Base-by-base conservation (phyloP, 768 basidiomycete genomes). In the Pseudohyphozyma bogoriensis region DNA sequence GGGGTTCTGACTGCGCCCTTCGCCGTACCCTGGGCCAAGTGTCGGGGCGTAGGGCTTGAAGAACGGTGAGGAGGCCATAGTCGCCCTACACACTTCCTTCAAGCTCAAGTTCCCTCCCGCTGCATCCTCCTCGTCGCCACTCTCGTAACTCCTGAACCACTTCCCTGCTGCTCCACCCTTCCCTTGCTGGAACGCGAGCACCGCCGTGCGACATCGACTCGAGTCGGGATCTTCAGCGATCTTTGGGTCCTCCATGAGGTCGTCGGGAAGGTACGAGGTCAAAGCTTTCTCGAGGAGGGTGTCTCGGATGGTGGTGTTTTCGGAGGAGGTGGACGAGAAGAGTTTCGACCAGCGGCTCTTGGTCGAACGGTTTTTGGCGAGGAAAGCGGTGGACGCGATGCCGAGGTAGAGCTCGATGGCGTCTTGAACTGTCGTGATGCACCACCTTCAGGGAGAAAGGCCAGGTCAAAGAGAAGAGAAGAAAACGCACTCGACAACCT, bases 321-420 rank as follows among this genome's bases (percentile, higher is more conserved):
- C 31, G 47, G 24, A 16, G 26, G 24, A 24, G 13, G 16, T 20
- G 46, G 29, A 16, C 18, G 29, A 15, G 31, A 52, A 52, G 13
- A 52, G 36, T 28, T 52, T 52, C 24, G 51, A 52, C 51, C 51
- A 52, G 13, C 51, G 51, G 28, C 33, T 36, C 36, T 36, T 11
- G 2, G 51, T 52, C 18, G 40, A 28, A 1, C 35, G 51, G 15
- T 52, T 36, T 26, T 52, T 52, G 24, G 26, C 51, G 7, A 26
- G 22, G 39, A 64, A 40, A 0, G 59, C 63, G 6, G 24, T 11
- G 28, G 42, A 8, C 7, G 63, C 56, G 13, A 64, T 53, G 9
- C 18, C 20, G 4, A 10, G 3, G 46, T 54, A 60, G 22, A 60
- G 16, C 18, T 45, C 35, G 45, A 60, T 56, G 1, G 59, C 49